These are phyloP conservation scores for Kluyveromyces wickerhamii DNA, from an alignment of 805 yeast genomes.

Conservation along the genomic window DNA sequence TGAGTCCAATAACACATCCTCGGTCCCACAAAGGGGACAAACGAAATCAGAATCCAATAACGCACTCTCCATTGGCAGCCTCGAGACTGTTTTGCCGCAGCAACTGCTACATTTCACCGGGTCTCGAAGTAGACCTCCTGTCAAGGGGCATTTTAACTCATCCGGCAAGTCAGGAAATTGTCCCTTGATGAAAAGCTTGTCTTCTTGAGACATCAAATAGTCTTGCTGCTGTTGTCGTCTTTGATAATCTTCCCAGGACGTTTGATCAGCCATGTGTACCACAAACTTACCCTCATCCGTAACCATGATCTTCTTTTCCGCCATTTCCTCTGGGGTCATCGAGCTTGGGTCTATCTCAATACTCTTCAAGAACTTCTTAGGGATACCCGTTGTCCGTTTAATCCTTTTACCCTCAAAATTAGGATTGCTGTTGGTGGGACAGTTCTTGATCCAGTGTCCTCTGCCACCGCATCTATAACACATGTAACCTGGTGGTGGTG, in stretches of 20 bases:
- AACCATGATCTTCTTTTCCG: slow-evolving; percentile 59
- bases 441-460: slow-evolving; percentile 92
- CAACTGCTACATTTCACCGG: slow-evolving; percentile 82
- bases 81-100: slow-evolving; percentile 52
- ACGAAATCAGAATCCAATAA: slow-evolving; percentile 77
- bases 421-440: slow-evolving; percentile 92
- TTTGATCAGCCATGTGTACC: slow-evolving; percentile 88
- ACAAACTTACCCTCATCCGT: slow-evolving; percentile 95
- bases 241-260: slow-evolving; percentile 84
- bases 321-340: slow-evolving; percentile 61
- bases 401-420: slow-evolving; percentile 88
- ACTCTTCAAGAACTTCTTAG: slow-evolving; percentile 81
- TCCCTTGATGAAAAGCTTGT: slow-evolving; percentile 42
- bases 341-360: slow-evolving; percentile 42
- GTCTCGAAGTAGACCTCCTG: slow-evolving; percentile 50
- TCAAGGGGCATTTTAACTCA: slow-evolving; percentile 62
- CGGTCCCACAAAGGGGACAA: slow-evolving; percentile 78
- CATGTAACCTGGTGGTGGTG: slow-evolving; percentile 91
- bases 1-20: slow-evolving; percentile 70
- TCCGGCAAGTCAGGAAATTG: slow-evolving; percentile 38
- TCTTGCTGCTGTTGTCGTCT: slow-evolving; percentile 47
- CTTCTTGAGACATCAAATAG: slow-evolving; percentile 30
- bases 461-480: slow-evolving; percentile 95
- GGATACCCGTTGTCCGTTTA: slow-evolving; percentile 94
- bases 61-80: slow-evolving; percentile 53